phyloP scores from a whole-genome alignment of 2,329 filamentous ascomycete species.

The Aschersonia sp. region DNA sequence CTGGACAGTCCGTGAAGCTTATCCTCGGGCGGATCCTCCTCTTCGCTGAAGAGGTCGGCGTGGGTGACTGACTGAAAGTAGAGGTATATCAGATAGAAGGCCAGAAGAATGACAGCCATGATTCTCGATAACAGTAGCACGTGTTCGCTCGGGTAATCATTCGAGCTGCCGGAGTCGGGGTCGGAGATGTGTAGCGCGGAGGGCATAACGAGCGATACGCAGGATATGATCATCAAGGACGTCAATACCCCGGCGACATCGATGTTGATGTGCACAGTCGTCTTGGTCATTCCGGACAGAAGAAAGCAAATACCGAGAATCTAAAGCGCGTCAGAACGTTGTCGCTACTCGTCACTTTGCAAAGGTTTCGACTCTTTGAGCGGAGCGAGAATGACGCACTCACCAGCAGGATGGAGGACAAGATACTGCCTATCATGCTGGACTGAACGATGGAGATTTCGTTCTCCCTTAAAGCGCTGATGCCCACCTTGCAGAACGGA shows the following conservation, averaged over 20 bases:
- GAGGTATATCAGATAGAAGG: slow-evolving; percentile 6
- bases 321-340: background rate
- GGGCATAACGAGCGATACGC: slow-evolving; percentile 6
- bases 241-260: slow-evolving; percentile 6
- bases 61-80: slow-evolving; percentile 7
- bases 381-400: background rate
- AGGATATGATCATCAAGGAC: slow-evolving; percentile 8
- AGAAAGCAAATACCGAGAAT: slow-evolving; percentile 7
- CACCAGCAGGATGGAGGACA: slow-evolving; percentile 4
- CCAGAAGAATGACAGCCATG: slow-evolving; percentile 4
- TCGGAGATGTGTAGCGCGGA: slow-evolving; percentile 5
- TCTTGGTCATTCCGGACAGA: slow-evolving; percentile 5
- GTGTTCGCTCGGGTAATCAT: slow-evolving; percentile 1
- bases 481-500: slow-evolving; percentile 1
- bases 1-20: slow-evolving; percentile 6
- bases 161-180: background rate
- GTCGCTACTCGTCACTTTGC: background rate
- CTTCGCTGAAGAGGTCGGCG: slow-evolving; percentile 6
- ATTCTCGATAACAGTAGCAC: slow-evolving; percentile 6
- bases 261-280: slow-evolving; percentile 6
- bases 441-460: slow-evolving; percentile 6
- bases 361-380: background rate
- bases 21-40: slow-evolving; percentile 3
- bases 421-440: slow-evolving; percentile 8
- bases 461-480: slow-evolving; percentile 3